These are phyloP conservation scores for Xylaria acuta DNA, from an alignment of 495 filamentous ascomycete genomes.

Conservation along the genomic window DNA sequence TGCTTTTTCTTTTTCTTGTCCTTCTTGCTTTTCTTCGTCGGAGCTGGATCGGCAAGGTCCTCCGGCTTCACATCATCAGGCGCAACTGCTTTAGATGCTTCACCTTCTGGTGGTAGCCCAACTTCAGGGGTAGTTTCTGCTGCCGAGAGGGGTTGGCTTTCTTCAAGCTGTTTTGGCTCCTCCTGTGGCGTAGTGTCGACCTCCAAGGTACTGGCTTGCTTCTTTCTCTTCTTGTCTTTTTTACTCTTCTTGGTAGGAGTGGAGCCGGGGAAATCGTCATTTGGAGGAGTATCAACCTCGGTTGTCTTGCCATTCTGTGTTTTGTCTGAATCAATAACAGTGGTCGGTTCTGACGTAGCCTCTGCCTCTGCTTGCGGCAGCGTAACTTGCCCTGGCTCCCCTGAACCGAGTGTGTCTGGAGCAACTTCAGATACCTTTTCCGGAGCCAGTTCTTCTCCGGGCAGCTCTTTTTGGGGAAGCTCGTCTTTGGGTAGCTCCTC, in stretches of 20 bases:
- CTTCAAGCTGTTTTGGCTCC: conserved; percentile 9
- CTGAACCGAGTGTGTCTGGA: not conserved
- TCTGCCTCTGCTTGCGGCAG: not conserved
- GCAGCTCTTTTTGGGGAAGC: not conserved
- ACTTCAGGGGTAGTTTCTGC: not conserved
- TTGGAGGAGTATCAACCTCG: not conserved
- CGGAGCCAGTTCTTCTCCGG: not conserved
- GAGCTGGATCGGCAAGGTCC: not conserved
- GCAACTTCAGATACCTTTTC: not conserved
- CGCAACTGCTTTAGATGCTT: not conserved
- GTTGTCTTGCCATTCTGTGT: not conserved
- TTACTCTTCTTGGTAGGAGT: conserved; percentile 27
- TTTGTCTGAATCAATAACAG: not conserved
- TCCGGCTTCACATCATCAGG: not conserved
- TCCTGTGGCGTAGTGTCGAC: not conserved
- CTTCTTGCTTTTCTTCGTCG: conserved; percentile 15
- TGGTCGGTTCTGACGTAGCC: not conserved
- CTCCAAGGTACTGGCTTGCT: conserved; percentile 22
- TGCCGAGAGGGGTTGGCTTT: not conserved
- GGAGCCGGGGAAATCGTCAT: not conserved
- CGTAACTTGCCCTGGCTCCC: not conserved
- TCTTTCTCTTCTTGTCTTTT: conserved; percentile 31
- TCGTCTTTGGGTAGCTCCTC: not conserved
- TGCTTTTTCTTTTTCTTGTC: conserved; percentile 19
- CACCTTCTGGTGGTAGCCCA: not conserved